phyloP scores from a whole-genome alignment of 805 yeast species.

The Saccharomycopsis fibuligera region DNA sequence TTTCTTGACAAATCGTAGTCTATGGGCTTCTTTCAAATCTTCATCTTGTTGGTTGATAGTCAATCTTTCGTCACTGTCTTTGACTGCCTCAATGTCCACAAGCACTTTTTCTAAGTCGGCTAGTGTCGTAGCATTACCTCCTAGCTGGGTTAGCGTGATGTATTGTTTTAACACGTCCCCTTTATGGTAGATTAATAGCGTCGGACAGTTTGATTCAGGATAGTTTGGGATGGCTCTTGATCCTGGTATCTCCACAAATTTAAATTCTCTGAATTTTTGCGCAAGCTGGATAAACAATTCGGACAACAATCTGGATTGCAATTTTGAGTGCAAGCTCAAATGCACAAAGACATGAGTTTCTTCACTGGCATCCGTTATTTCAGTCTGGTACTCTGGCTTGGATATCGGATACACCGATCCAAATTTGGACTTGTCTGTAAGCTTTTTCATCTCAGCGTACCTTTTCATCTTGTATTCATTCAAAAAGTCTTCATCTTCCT shows the following conservation, averaged over 20 bases:
- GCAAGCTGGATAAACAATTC: conserved; percentile 57
- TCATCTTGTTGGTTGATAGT: conserved; percentile 54
- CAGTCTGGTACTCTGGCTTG: conserved; percentile 82
- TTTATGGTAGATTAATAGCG: conserved; percentile 73
- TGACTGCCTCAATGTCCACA: conserved; percentile 60
- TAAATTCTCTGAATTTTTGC: conserved; percentile 66
- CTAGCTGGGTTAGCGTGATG: conserved; percentile 73
- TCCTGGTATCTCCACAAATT: conserved; percentile 90
- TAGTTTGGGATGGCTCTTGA: conserved; percentile 87
- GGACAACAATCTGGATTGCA: conserved; percentile 69
- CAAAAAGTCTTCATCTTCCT: conserved; percentile 87
- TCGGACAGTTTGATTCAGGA: conserved; percentile 88
- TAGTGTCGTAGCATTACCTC: conserved; percentile 71
- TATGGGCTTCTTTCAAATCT: conserved; percentile 46
- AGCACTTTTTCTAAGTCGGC: conserved; percentile 69
- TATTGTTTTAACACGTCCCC: conserved; percentile 75
- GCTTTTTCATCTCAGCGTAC: conserved; percentile 60
- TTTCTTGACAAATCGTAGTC: conserved; percentile 50
- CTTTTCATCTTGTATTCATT: conserved; percentile 72
- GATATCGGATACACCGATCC: conserved; percentile 75
- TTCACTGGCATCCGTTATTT: conserved; percentile 74
- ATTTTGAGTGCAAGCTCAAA: conserved; percentile 56
- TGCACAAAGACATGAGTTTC: conserved; percentile 65
- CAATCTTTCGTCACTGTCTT: conserved; percentile 61
- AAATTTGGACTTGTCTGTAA: conserved; percentile 50